Evolutionary conservation across 768 basidiomycete genomes (phyloP).

Genomic region (Sarcodon sp.): DNA sequence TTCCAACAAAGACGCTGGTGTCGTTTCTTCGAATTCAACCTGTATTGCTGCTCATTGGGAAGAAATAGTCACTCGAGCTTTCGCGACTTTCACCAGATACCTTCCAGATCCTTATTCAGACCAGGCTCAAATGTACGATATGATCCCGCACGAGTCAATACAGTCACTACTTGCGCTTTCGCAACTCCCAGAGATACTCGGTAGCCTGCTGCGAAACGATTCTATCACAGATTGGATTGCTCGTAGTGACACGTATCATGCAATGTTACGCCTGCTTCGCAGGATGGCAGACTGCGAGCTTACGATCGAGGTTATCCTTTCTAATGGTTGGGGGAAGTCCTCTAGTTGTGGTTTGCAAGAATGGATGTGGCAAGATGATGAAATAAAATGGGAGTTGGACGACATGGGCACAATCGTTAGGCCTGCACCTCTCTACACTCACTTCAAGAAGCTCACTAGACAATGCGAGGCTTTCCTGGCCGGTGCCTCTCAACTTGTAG

Average conservation of each 20-base stretch:
- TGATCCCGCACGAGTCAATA: slow-evolving; percentile 35
- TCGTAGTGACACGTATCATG: slow-evolving; percentile 32
- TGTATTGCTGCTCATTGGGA: slow-evolving; percentile 24
- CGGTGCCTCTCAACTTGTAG: slow-evolving; percentile 29
- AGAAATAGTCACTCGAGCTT: slow-evolving; percentile 22
- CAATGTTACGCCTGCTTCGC: slow-evolving; percentile 32
- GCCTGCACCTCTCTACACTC: slow-evolving; percentile 29
- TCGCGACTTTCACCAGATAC: slow-evolving; percentile 25
- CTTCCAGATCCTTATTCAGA: slow-evolving; percentile 34
- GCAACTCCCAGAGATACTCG: slow-evolving; percentile 32
- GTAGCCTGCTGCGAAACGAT: slow-evolving; percentile 38
- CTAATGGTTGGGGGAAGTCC: slow-evolving; percentile 22
- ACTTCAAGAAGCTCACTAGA: slow-evolving; percentile 39
- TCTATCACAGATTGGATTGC: slow-evolving; percentile 40
- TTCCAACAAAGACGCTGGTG: too few species aligned
- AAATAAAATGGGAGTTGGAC: slow-evolving; percentile 26
- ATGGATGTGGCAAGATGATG: slow-evolving; percentile 34
- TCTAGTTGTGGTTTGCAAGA: slow-evolving; percentile 28
- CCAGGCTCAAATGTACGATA: slow-evolving; percentile 28
- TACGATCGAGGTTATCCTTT: slow-evolving; percentile 30
- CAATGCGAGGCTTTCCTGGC: slow-evolving; percentile 37
- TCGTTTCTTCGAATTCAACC: neutral
- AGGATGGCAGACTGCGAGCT: slow-evolving; percentile 39
- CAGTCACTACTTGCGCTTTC: slow-evolving; percentile 28
- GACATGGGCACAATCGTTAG: slow-evolving; percentile 14